Evolutionary conservation across 768 basidiomycete species (phyloP).

Genomic region (Tulasnella sp.): DNA sequence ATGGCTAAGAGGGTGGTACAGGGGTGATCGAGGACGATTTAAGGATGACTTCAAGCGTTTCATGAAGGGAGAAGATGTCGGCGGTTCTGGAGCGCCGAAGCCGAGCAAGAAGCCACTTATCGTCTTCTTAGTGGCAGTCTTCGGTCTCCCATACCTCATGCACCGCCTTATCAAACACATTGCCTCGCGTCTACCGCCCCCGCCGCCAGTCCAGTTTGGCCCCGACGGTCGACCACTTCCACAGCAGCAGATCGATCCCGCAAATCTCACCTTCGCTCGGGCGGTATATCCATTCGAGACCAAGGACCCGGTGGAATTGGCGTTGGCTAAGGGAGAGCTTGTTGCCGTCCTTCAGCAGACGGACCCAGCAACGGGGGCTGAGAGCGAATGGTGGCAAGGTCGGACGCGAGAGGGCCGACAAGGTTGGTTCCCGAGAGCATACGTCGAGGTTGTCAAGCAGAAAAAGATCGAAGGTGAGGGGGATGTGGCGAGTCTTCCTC

Average conservation of each 20-base stretch:
- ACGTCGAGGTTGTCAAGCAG: conserved; percentile 50
- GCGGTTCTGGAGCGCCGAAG: conserved; percentile 38
- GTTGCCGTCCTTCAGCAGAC: conserved; percentile 82
- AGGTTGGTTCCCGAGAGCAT: conserved; percentile 91
- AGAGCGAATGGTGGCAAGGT: conserved; percentile 89
- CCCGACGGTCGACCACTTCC: conserved; percentile 7
- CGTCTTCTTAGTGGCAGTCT: conserved; percentile 84
- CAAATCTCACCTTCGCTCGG: conserved; percentile 71
- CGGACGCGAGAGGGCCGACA: conserved; percentile 82
- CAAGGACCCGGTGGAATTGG: conserved; percentile 65
- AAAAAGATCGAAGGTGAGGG: conserved; percentile 8
- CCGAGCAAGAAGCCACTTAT: conserved; percentile 83
- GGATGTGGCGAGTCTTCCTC: not conserved
- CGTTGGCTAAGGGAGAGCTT: conserved; percentile 79
- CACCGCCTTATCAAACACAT: conserved; percentile 74
- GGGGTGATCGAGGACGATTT: conserved; percentile 37
- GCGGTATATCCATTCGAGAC: conserved; percentile 70
- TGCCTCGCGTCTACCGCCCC: conserved; percentile 45
- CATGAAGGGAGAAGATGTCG: conserved; percentile 40
- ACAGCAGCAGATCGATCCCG: conserved; percentile 49
- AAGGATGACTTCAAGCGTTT: conserved; percentile 68
- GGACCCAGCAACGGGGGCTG: conserved; percentile 53
- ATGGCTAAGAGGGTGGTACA: conserved; percentile 65
- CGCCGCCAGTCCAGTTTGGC: conserved; percentile 22
- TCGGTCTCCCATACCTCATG: conserved; percentile 93